A percentile compares a stretch with the other conserved stretches of the same genome.
Evolutionary conservation across 2,329 filamentous ascomycete species (phyloP).

Genomic region (Cordyceps tenuipes): DNA sequence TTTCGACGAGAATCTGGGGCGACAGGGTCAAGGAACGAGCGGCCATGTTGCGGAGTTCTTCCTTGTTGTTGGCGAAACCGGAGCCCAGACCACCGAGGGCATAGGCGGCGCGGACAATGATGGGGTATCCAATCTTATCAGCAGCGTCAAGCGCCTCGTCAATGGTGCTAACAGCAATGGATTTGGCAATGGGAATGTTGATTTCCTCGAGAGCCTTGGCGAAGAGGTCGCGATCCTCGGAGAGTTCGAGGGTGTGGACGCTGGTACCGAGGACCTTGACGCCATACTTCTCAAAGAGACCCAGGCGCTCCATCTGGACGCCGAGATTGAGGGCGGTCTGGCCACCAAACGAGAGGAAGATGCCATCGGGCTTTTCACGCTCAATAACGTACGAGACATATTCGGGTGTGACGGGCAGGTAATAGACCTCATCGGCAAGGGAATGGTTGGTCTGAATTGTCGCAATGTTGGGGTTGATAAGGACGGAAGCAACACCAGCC

Average conservation of each 20-base stretch:
- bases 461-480: conserved; percentile 97
- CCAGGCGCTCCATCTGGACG: conserved; percentile 94
- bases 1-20: conserved; percentile 95
- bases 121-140: conserved; percentile 82
- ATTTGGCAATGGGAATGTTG: conserved; percentile 93
- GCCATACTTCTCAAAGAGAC: conserved; percentile 88
- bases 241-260: conserved; percentile 87
- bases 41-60: conserved; percentile 89
- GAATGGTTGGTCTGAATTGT: conserved; percentile 97
- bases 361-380: conserved; percentile 89
- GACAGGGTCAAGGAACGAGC: conserved; percentile 87
- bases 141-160: conserved; percentile 89
- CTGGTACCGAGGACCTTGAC: conserved; percentile 95
- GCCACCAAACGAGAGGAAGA: conserved; percentile 94
- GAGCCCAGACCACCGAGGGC: conserved; percentile 93
- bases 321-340: conserved; percentile 96
- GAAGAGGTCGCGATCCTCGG: conserved; percentile 93
- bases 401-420: conserved; percentile 93
- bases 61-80: conserved; percentile 87
- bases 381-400: conserved; percentile 98
- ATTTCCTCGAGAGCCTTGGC: conserved; percentile 95
- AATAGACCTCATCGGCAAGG: conserved; percentile 95
- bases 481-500: conserved; percentile 80
- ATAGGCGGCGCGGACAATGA: conserved; percentile 95
- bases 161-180: conserved; percentile 81